A percentile compares a stretch with the other conserved stretches of the same genome.
Evolutionary conservation across 768 basidiomycete genomes (phyloP).

Genomic region (Mycena olivaceomarginata): DNA sequence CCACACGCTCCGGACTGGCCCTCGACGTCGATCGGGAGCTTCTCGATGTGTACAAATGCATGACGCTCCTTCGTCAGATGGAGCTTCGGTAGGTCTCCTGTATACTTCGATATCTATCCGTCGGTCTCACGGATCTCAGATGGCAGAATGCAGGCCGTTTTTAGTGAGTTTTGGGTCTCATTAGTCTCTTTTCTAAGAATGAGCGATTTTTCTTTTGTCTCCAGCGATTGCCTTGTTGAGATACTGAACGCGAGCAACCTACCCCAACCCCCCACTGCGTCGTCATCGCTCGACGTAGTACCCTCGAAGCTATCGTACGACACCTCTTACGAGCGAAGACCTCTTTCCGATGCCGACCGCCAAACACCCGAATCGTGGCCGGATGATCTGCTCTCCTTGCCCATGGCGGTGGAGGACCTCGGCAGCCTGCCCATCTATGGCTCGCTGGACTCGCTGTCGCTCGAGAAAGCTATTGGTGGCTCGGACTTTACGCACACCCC

Average conservation of each 20-base stretch:
- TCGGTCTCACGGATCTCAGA: slow-evolving; percentile 2
- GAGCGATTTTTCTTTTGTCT: background rate
- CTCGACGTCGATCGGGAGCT: slow-evolving; percentile 57
- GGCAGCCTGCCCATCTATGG: slow-evolving; percentile 33
- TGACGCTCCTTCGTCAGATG: slow-evolving; percentile 40
- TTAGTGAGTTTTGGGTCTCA: slow-evolving; percentile 16
- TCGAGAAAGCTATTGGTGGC: background rate
- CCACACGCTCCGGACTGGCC: slow-evolving; percentile 50
- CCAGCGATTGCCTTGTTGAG: slow-evolving; percentile 37
- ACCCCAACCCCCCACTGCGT: slow-evolving; percentile 18
- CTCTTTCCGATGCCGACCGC: background rate
- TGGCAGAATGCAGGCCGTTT: slow-evolving; percentile 40
- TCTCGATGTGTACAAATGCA: slow-evolving; percentile 63
- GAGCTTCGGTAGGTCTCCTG: slow-evolving; percentile 30
- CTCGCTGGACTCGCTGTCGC: slow-evolving; percentile 6
- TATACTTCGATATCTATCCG: background rate
- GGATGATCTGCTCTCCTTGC: slow-evolving; percentile 15
- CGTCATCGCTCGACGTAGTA: background rate
- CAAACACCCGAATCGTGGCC: slow-evolving; percentile 10
- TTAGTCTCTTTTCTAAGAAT: background rate
- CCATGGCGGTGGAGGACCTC: slow-evolving; percentile 36
- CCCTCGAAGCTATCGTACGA: background rate
- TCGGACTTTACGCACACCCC: background rate
- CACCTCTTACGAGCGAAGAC: background rate
- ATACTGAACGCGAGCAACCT: slow-evolving; percentile 31